Evolutionary conservation across 805 yeast species (phyloP).

Genomic region (Ogataea nonfermentans): DNA sequence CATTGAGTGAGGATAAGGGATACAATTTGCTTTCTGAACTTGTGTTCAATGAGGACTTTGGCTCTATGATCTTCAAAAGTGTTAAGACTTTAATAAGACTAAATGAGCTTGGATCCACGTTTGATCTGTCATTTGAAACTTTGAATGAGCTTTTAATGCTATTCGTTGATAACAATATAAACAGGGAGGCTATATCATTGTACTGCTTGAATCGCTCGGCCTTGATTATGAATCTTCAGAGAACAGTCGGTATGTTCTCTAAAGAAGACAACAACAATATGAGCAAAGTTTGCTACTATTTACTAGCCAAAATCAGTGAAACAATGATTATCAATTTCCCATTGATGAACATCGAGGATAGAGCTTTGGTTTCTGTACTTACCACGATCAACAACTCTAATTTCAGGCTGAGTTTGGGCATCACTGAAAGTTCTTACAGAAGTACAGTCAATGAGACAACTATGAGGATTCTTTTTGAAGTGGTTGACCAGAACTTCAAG

Average conservation of each 20-base stretch:
- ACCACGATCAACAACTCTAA: slow-evolving; percentile 21
- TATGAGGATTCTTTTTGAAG: slow-evolving; percentile 29
- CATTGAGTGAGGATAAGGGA: slow-evolving; percentile 19
- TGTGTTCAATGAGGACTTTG: slow-evolving; percentile 9
- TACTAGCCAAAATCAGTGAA: slow-evolving; percentile 20
- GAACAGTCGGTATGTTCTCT: slow-evolving; percentile 10
- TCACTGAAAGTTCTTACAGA: slow-evolving; percentile 15
- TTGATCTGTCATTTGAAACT: slow-evolving; percentile 2
- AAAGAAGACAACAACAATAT: slow-evolving; percentile 22
- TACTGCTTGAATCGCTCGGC: slow-evolving; percentile 17
- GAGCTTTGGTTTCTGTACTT: slow-evolving; percentile 12
- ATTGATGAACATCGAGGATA: slow-evolving; percentile 11
- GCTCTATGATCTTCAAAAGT: slow-evolving; percentile 8
- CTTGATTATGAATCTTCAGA: slow-evolving; percentile 23
- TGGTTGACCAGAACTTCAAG: slow-evolving; percentile 33
- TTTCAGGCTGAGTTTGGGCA: slow-evolving; percentile 22
- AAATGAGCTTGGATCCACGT: slow-evolving; percentile 2
- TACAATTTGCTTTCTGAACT: slow-evolving; percentile 9
- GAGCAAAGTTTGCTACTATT: slow-evolving; percentile 26
- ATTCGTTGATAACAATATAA: slow-evolving; percentile 15
- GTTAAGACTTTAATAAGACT: slow-evolving; percentile 8
- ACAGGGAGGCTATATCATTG: slow-evolving; percentile 19
- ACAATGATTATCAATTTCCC: slow-evolving; percentile 16
- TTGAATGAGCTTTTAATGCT: slow-evolving; percentile 5
- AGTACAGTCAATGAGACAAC: slow-evolving; percentile 19